phyloP scores from a whole-genome alignment of 2,329 filamentous ascomycete genomes.

The Colletotrichum camelliae region DNA sequence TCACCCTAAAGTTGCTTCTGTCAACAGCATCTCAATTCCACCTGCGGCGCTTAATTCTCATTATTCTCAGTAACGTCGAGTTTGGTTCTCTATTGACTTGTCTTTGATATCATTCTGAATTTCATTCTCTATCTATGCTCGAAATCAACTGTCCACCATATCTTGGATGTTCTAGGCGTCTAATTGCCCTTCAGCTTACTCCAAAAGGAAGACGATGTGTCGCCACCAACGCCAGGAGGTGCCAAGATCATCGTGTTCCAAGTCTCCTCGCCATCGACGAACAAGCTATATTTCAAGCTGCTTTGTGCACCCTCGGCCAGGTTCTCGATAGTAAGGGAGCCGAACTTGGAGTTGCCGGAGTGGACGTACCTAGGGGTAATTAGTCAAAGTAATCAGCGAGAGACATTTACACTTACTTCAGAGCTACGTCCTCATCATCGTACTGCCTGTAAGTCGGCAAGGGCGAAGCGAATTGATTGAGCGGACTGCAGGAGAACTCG shows the following conservation, averaged over 20 bases:
- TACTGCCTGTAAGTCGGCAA: conserved; percentile 82
- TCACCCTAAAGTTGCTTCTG: neutral
- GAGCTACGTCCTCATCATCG: conserved; percentile 80
- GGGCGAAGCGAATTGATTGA: conserved; percentile 94
- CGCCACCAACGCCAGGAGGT: conserved; percentile 42
- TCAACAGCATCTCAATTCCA: neutral
- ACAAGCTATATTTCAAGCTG: conserved; percentile 80
- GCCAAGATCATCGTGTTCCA: conserved; percentile 71
- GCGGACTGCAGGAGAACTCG: conserved; percentile 89
- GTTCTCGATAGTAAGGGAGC: conserved; percentile 78
- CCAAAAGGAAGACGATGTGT: conserved; percentile 50
- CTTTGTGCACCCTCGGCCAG: conserved; percentile 69
- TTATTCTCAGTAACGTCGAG: neutral
- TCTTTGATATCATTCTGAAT: neutral
- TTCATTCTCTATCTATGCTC: neutral
- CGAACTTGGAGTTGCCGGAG: conserved; percentile 88
- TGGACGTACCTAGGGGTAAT: conserved; percentile 69
- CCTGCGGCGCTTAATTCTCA: neutral
- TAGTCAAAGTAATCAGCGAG: conserved; percentile 11
- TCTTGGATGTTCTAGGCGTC: neutral
- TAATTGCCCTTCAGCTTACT: conserved; percentile 39
- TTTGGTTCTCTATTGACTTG: neutral
- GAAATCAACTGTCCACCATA: neutral
- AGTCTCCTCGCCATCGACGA: conserved; percentile 77
- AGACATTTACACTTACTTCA: conserved; percentile 68